Conservation (phyloP, 2,329 filamentous ascomycete species). For the Paracoccidioides brasiliensis region DNA sequence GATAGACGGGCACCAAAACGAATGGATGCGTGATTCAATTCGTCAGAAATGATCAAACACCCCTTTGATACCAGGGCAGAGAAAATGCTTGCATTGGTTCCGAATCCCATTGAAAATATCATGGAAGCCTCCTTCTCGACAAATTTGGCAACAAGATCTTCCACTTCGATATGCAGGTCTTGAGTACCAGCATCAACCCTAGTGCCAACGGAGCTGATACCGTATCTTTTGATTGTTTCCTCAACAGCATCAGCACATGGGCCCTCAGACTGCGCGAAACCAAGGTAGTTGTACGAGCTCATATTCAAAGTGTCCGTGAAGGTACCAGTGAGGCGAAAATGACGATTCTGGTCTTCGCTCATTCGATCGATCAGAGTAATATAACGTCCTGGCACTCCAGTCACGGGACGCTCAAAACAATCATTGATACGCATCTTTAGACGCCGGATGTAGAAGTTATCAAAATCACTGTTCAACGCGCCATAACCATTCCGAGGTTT, state of each 20-base stretch:
- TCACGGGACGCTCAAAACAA: constrained; percentile 84
- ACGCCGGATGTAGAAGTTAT: constrained; percentile 92
- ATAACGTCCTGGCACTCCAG: constrained; percentile 84
- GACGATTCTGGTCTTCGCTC: constrained; percentile 81
- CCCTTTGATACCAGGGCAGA: constrained; percentile 86
- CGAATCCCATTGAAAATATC: constrained; percentile 98
- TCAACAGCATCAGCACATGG: constrained; percentile 91
- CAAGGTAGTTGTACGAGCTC: constrained; percentile 99
- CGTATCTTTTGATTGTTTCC: constrained; percentile 70
- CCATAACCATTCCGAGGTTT: constrained; percentile 80
- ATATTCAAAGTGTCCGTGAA: constrained; percentile 92
- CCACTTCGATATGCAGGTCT: constrained; percentile 78
- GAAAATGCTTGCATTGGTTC: constrained; percentile 88
- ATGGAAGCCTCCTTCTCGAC: constrained; percentile 90
- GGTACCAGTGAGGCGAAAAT: constrained; percentile 79
- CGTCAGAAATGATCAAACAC: constrained; percentile 87
- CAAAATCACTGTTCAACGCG: constrained; percentile 92
- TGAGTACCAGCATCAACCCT: constrained; percentile 74
- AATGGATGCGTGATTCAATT: constrained; percentile 95
- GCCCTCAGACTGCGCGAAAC: constrained; percentile 93
- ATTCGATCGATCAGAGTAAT: constrained; percentile 86
- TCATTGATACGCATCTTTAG: constrained; percentile 93
- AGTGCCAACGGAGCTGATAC: constrained; percentile 68
- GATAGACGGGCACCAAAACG: constrained; percentile 89
- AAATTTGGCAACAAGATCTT: constrained; percentile 77